Evolutionary conservation across 2,329 filamentous ascomycete genomes (phyloP).

Genomic region (Fusarium goolgardi): DNA sequence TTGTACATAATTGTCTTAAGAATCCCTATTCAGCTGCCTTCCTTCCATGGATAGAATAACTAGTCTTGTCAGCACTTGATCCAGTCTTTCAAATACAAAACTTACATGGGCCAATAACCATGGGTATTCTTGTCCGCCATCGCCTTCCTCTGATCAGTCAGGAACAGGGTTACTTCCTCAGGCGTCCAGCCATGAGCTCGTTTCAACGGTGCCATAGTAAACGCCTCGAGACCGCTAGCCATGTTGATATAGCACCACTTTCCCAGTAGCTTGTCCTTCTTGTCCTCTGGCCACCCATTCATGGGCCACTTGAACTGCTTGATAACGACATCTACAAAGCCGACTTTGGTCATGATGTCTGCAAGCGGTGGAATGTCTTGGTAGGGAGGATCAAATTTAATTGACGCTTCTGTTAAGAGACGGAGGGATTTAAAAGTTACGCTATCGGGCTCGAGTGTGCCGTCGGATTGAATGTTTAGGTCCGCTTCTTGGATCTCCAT

Average conservation of each 20-base stretch:
- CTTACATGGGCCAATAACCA: slow-evolving; percentile 35
- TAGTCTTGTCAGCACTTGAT: neutral
- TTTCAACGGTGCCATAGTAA: slow-evolving; percentile 35
- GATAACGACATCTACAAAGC: slow-evolving; percentile 35
- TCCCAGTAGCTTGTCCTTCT: slow-evolving; percentile 31
- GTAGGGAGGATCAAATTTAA: slow-evolving; percentile 37
- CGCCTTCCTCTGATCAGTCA: slow-evolving; percentile 28
- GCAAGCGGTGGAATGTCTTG: slow-evolving; percentile 30
- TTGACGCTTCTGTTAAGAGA: slow-evolving; percentile 39
- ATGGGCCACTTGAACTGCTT: slow-evolving; percentile 38
- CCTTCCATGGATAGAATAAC: slow-evolving; percentile 27
- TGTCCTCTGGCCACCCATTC: slow-evolving; percentile 36
- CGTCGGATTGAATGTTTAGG: slow-evolving; percentile 27
- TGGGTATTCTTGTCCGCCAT: slow-evolving; percentile 18
- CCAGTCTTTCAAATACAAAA: accelerated
- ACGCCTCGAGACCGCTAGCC: slow-evolving; percentile 29
- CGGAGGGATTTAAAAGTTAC: slow-evolving; percentile 38
- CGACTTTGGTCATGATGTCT: slow-evolving; percentile 32
- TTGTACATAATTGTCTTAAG: accelerated
- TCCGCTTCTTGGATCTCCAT: slow-evolving; percentile 37
- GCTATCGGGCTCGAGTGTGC: slow-evolving; percentile 35
- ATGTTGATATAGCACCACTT: slow-evolving; percentile 33
- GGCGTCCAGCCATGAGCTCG: slow-evolving; percentile 30
- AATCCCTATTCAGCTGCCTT: neutral
- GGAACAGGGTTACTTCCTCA: slow-evolving; percentile 23